Evolutionary conservation across 1,284 basidiomycete species (phyloP).

Genomic region (Fomitiporia mediterranea): DNA sequence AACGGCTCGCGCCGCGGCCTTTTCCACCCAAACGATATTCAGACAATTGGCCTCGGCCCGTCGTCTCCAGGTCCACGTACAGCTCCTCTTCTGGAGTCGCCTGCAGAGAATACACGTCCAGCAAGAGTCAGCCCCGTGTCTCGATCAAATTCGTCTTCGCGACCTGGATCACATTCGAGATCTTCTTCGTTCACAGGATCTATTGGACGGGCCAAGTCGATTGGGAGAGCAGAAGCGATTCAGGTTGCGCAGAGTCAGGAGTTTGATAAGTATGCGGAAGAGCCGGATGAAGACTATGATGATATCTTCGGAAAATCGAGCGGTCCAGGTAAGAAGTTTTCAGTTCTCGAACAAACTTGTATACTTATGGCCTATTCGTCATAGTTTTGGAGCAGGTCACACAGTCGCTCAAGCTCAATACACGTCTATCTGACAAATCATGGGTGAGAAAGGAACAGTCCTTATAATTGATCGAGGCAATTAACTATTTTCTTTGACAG

Average conservation of each 20-base stretch:
- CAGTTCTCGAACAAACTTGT: no score
- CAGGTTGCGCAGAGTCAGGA: constrained; percentile 46
- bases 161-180: constrained; percentile 31
- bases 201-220: constrained; percentile 58
- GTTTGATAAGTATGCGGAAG: constrained; percentile 81
- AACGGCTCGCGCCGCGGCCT: constrained; percentile 67
- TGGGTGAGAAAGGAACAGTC: constrained; percentile 50
- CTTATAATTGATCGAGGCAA: constrained; percentile 2
- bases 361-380: constrained; percentile 9
- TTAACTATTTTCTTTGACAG: constrained; percentile 33
- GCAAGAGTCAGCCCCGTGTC: constrained; percentile 24
- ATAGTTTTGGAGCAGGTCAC: constrained; percentile 55
- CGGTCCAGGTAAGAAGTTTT: constrained; percentile 49
- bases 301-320: constrained; percentile 83
- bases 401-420: constrained; percentile 76
- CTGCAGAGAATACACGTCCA: constrained; percentile 34
- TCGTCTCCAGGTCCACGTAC: constrained; percentile 53
- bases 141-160: constrained; percentile 24
- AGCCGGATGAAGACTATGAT: constrained; percentile 83
- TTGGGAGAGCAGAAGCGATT: constrained; percentile 58
- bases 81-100: constrained; percentile 53
- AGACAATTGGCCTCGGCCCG: constrained; percentile 53
- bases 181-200: constrained; percentile 63
- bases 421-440: constrained; percentile 78
- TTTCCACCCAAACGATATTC: constrained; percentile 86